phyloP scores from a whole-genome alignment of 2,329 filamentous ascomycete species.

The Colletotrichum cuscutae region DNA sequence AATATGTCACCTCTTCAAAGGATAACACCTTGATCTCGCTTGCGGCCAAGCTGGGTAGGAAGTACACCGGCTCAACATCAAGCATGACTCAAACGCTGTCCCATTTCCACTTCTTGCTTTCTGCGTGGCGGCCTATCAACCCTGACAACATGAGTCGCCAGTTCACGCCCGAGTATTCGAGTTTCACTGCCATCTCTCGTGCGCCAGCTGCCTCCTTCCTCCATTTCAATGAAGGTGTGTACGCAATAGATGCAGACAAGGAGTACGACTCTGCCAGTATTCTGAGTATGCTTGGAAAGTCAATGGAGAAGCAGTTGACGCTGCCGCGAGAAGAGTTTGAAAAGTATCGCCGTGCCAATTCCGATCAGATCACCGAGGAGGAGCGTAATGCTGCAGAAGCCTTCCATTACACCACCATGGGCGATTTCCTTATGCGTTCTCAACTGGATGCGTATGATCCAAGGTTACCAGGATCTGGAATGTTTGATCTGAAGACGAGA shows the following conservation, averaged over 20 bases:
- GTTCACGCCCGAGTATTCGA: constrained; percentile 70
- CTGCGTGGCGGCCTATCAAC: constrained; percentile 81
- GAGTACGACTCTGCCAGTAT: constrained; percentile 87
- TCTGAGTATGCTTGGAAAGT: constrained; percentile 91
- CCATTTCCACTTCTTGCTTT: constrained; percentile 94
- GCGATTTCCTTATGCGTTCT: constrained; percentile 92
- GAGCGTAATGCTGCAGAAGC: constrained; percentile 78
- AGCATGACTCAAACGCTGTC: constrained; percentile 91
- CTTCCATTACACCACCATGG: constrained; percentile 88
- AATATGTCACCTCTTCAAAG: constrained; percentile 91
- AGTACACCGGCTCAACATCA: constrained; percentile 94
- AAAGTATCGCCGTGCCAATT: constrained; percentile 77
- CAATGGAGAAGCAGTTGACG: constrained; percentile 95
- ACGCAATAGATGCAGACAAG: constrained; percentile 97
- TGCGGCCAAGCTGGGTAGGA: constrained; percentile 73
- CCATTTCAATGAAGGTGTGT: constrained; percentile 83
- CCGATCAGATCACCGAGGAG: constrained; percentile 76
- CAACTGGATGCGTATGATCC: constrained; percentile 92
- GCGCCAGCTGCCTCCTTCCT: constrained; percentile 85
- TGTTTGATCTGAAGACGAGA: constrained; percentile 96
- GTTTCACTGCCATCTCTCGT: constrained; percentile 78
- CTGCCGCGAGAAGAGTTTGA: constrained; percentile 85
- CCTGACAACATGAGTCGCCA: constrained; percentile 72
- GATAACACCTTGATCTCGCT: constrained; percentile 78
- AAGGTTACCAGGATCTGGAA: constrained; percentile 87